Base-by-base conservation (phyloP, 2,329 filamentous ascomycete genomes). In the Phaeosphaeria sp. region DNA sequence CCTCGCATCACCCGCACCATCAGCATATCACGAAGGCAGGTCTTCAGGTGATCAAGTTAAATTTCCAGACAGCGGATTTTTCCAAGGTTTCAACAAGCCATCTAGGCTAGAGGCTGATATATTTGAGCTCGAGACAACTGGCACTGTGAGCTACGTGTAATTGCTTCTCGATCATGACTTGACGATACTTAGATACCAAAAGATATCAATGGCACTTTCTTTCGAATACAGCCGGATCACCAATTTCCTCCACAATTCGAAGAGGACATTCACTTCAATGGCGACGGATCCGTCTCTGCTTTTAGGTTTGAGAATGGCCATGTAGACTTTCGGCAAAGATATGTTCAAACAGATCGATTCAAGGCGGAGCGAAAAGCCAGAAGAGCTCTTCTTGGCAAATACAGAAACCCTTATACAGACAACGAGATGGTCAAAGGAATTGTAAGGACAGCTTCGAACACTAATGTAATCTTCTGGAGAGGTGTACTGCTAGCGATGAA, bases 401-500 rank as follows among this genome's bases (percentile, higher is more conserved):
- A 87, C 60, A 77, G 85, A 18, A 87, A 88, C 65, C 83, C 83
- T 0, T 85, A 79, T 60, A 86, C 84, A 7, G 83, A 86, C 65
- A 82, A 82, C 50, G 83, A 85, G 69, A 80, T 79, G 58, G 84
- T 86, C 6, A 81, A 80, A 50, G 83, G 83, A 1, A 81, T 85
- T 5, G 83, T 87, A 42, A 76, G 84, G 21, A 87, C 84, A 0
- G 84, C 84, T 0, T 80, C 82, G 2, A 88, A 88, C 61, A 88
- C 85, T 1, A 88, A 88, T 55, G 75, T 88, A n/a, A 76, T 84
- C 1, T 85, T 83, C 64, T 88, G 84, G 81, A 76, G 83, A 7
- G 84, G 84, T 0, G 79, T 83, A 47, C 65, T 87, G 55, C 75
- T 87, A 4, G 84, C 84, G 0, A 78, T 76, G 51, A 88, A 87